Conservation (phyloP, 1,284 basidiomycete genomes). For the Ceratobasidium sp. region DNA sequence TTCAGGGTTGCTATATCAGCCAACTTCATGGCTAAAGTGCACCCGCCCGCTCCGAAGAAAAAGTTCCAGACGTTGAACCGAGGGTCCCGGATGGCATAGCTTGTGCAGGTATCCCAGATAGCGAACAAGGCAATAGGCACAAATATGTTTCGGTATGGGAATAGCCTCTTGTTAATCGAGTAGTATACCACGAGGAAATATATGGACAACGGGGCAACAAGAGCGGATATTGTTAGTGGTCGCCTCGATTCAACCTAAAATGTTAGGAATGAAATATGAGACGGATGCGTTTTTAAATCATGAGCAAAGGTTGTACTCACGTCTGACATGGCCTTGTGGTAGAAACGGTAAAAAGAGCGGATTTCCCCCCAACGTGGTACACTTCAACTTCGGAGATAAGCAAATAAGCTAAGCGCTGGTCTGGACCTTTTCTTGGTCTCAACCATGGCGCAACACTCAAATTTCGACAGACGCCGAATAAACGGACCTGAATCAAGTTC, state of each 20-base stretch:
- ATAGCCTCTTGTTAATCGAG: constrained; percentile 22
- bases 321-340: too few relatives aligned
- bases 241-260: constrained; percentile 23
- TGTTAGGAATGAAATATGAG: too few relatives aligned
- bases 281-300: too few relatives aligned
- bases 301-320: too few relatives aligned
- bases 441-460: constrained; percentile 33
- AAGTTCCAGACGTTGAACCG: constrained; percentile 24
- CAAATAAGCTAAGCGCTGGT: constrained; percentile 10
- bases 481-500: constrained; percentile 87
- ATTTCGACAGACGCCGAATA: constrained; percentile 82
- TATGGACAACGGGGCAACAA: constrained; percentile 8
- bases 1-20: constrained; percentile 15
- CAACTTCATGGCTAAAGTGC: constrained; percentile 14
- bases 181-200: constrained; percentile 25
- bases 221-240: constrained; percentile 6
- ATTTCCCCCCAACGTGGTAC: too few relatives aligned
- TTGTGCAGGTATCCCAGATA: constrained; percentile 24
- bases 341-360: too few relatives aligned
- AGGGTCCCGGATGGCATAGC: constrained; percentile 17
- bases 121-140: constrained; percentile 22
- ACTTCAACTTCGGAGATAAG: background rate
- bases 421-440: background rate
- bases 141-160: constrained; percentile 24
- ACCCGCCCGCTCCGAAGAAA: constrained; percentile 12